Conservation (phyloP, 1,139 yeast genomes). For the Blastobotrys arbuscula region DNA sequence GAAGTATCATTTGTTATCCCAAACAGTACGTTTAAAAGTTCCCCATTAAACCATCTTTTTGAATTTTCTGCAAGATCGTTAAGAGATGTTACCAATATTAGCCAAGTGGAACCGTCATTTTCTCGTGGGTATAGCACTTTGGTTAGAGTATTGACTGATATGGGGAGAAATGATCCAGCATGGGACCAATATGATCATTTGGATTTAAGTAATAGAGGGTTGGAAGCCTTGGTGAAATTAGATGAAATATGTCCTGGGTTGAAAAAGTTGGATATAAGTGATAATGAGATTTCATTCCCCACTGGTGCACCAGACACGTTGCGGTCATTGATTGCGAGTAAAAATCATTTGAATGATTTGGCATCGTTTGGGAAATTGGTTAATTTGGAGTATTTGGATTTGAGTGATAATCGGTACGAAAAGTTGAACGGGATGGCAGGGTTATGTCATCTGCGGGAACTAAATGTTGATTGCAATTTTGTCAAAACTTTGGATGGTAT, state of each 20-base stretch:
- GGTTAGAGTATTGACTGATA: slow-evolving; percentile 32
- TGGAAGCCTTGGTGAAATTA: slow-evolving; percentile 33
- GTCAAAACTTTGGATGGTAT: slow-evolving; percentile 29
- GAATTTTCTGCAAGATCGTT: slow-evolving; percentile 1
- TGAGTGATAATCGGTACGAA: slow-evolving; percentile 32
- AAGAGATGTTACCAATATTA: slow-evolving; percentile 26
- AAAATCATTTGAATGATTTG: slow-evolving; percentile 32
- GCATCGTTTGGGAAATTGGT: slow-evolving; percentile 29
- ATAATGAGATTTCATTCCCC: slow-evolving; percentile 33
- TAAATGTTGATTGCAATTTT: slow-evolving; percentile 28
- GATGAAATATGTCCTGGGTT: slow-evolving; percentile 36
- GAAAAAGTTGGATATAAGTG: slow-evolving; percentile 29
- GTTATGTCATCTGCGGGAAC: slow-evolving; percentile 30
- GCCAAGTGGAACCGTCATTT: slow-evolving; percentile 29
- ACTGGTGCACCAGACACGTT: slow-evolving; percentile 34
- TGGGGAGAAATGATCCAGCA: slow-evolving; percentile 29
- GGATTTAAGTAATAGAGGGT: slow-evolving; percentile 28
- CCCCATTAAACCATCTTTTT: slow-evolving; percentile 7
- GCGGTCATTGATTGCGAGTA: slow-evolving; percentile 27
- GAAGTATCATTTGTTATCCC: slow-evolving; percentile 24
- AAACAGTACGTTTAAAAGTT: slow-evolving; percentile 10
- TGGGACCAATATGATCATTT: slow-evolving; percentile 36
- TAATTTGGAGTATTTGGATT: slow-evolving; percentile 31
- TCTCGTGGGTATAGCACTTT: slow-evolving; percentile 31
- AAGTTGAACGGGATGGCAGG: slow-evolving; percentile 30